phyloP scores from a whole-genome alignment of 108 stramenopile species.

The Pseudonitzschia pungens region DNA sequence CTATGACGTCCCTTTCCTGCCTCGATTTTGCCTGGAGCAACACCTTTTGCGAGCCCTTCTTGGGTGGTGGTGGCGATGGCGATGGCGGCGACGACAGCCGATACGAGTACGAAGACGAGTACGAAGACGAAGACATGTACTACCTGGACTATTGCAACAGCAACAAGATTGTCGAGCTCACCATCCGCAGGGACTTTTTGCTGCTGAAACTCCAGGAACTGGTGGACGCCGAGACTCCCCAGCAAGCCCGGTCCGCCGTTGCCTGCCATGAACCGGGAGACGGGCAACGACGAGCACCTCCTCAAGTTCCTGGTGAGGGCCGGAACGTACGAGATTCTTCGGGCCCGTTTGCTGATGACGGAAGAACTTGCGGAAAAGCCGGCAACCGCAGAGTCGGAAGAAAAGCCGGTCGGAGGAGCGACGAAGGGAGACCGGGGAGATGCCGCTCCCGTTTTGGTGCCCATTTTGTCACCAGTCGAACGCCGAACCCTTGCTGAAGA shows the following conservation, averaged over 20 bases:
- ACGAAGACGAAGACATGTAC: conserved; percentile 3
- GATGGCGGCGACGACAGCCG: background rate
- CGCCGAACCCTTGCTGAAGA: conserved; percentile 24
- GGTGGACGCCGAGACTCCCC: conserved; percentile 27
- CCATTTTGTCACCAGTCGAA: conserved; percentile 15
- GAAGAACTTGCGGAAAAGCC: background rate
- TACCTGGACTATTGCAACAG: conserved; percentile 19
- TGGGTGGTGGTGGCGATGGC: background rate
- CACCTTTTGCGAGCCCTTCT: background rate
- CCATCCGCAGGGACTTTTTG: conserved; percentile 30
- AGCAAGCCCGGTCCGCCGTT: conserved; percentile 23
- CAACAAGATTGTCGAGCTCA: conserved; percentile 28
- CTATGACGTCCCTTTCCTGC: too few species aligned
- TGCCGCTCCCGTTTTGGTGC: background rate
- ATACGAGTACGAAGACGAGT: background rate
- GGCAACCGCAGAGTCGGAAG: background rate
- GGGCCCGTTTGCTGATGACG: conserved; percentile 13
- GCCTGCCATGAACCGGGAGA: conserved; percentile 21
- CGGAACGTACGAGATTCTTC: conserved; percentile 22
- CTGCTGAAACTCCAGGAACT: conserved; percentile 37
- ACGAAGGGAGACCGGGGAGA: background rate
- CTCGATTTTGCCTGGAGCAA: too few species aligned
- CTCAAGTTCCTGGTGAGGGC: conserved; percentile 27
- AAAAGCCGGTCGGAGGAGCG: background rate
- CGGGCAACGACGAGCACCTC: conserved; percentile 11